Evolutionary conservation across 305 asterid genomes (phyloP), one percentile per base, ranked within the genome.

Genomic region (Rubia peregrina): DNA sequence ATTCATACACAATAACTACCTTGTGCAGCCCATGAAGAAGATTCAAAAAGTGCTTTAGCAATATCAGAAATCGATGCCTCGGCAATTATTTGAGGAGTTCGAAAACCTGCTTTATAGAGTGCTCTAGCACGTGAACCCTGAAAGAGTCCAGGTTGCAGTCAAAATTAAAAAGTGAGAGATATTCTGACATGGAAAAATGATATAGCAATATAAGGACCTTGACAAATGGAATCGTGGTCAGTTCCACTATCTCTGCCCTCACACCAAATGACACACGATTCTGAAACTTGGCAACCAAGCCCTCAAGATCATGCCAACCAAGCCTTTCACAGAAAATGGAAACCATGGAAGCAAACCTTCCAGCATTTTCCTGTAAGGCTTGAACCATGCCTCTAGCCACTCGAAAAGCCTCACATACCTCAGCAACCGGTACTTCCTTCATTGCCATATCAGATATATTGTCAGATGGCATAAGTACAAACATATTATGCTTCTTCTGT

Each of bases 301-400:
- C 88, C 84, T 91, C 99, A 71, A 95, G 95, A 78, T 95, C 99
- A 75, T 87, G 87, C 99, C 99, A 95, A 74, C 98, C 96, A 83
- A 95, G 98, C 87, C 98, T 90, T 87, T 95, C 98, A 78, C 99
- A 95, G 87, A 95, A 95, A 49, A 95, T 96, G 30, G 97, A 86
- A 76, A 95, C 98, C 99, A 95, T 95, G 67, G 98, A 95, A 48
- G 99, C 99, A 87, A 95, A 95, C 88, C 99, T 87, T 79, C 99
- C 99, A 74, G 98, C 99, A 80, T 90, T 95, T 83, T 95, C 99
- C 85, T 95, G 99, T 65, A 95, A 86, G 73, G 96, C 89, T 85
- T 95, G 99, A 81, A 95, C 99, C 99, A 91, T 90, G 74, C 99
- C 99, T 83, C 99, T 85, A 71, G 98, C 97, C 67, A 95, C 99